phyloP scores from a whole-genome alignment of 805 yeast species.

The Candida corydali region DNA sequence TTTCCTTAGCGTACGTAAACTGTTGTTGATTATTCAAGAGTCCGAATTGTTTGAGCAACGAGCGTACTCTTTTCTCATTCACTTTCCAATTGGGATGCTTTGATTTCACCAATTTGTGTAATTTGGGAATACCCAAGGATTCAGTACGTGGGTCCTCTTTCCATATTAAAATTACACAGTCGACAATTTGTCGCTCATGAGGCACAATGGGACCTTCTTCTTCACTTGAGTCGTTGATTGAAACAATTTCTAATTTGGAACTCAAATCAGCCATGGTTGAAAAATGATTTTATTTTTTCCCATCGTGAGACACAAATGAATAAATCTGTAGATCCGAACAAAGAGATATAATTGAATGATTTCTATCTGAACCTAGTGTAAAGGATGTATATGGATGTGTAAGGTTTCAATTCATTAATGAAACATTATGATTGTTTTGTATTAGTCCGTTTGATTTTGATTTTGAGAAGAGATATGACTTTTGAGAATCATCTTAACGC shows the following conservation, averaged over 20 bases:
- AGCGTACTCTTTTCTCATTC: conserved; percentile 53
- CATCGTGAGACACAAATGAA: no score
- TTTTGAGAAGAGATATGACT: no score
- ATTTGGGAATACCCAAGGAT: conserved; percentile 48
- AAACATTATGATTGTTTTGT: no score
- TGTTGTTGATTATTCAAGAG: conserved; percentile 38
- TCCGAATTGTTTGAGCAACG: conserved; percentile 53
- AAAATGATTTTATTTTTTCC: no score
- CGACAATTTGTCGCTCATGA: conserved; percentile 54
- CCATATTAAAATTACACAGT: conserved; percentile 63
- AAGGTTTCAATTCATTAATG: no score
- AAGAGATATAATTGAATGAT: no score
- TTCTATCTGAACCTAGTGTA: no score
- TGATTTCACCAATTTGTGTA: conserved; percentile 47
- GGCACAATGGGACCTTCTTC: conserved; percentile 40
- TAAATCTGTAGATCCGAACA: no score
- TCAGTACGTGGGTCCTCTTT: conserved; percentile 62
- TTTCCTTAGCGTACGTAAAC: conserved; percentile 50
- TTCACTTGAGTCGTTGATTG: conserved; percentile 29
- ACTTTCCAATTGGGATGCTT: conserved; percentile 61
- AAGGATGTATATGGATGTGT: no score
- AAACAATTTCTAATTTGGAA: conserved; percentile 25
- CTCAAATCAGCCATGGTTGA: neutral
- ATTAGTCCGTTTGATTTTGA: no score
- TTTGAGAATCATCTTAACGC: no score